These are phyloP conservation scores for Ophiostoma montium DNA, from an alignment of 2,329 filamentous ascomycete genomes.

Conservation along the genomic window DNA sequence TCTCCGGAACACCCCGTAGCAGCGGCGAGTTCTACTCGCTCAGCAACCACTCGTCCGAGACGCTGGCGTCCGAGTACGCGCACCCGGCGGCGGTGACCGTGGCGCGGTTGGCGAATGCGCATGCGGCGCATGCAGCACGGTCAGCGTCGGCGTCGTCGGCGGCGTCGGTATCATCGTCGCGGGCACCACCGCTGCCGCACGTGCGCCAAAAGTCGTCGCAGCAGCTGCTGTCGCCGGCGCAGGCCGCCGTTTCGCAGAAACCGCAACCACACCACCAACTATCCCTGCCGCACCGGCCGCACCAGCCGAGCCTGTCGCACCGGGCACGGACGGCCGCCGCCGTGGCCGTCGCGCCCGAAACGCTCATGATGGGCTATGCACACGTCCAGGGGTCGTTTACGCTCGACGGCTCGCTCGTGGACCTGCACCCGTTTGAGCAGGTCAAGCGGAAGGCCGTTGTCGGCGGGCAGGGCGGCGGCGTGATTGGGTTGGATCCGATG, in stretches of 20 bases:
- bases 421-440: constrained; percentile 81
- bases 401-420: constrained; percentile 80
- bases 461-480: constrained; percentile 73
- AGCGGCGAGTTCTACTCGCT: constrained; percentile 91
- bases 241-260: neutral
- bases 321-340: constrained; percentile 3
- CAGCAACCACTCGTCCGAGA: constrained; percentile 92
- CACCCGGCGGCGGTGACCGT: constrained; percentile 13
- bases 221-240: constrained; percentile 7
- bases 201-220: constrained; percentile 28
- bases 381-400: constrained; percentile 88
- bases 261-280: constrained; percentile 8
- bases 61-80: constrained; percentile 77
- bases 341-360: constrained; percentile 43
- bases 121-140: too few relatives aligned
- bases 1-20: constrained; percentile 68
- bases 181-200: constrained; percentile 24
- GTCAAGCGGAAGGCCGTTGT: constrained; percentile 90
- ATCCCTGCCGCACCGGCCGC: constrained; percentile 17
- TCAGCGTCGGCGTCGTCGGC: constrained; percentile 47
- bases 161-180: constrained; percentile 28
- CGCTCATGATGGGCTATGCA: constrained; percentile 94
- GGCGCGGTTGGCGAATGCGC: too few relatives aligned
- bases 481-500: constrained; percentile 59
- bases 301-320: constrained; percentile 24